Base-by-base conservation (phyloP, 2,329 filamentous ascomycete species). In the Fusarium hostae region DNA sequence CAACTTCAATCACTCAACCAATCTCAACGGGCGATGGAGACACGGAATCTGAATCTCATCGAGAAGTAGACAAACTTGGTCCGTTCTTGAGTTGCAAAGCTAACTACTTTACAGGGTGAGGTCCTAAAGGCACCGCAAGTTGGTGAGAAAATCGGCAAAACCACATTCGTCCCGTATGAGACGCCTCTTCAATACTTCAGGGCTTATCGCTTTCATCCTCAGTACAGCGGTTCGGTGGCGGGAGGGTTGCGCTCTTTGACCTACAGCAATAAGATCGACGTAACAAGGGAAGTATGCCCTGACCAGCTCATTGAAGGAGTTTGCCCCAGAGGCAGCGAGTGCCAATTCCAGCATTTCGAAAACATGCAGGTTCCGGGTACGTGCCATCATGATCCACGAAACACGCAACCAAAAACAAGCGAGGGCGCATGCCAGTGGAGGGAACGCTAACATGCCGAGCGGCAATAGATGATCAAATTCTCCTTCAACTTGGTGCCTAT, bases 241-340 rank as follows among this genome's bases (percentile, higher is more conserved):
- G 92, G 91, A 69, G 95, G 95, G 45, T 91, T 94, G 78, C 91
- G 92, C 78, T 98, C 96, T 71, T 86, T 97, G 84, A 98, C 95
- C 45, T 98, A 95, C 83, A 98, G 94, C 83, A 93, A 97, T 82
- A 91, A 91, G 75, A 97, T 99, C 81, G 90, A 98, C 79, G 86
- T 90, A 28, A 86, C 89, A 67, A 90, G 88, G 75, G 88, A 89
- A 68, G 78, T 98, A 52, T 99, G 96, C 81, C 91, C 90, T 40
- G 91, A 89, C 76, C 93, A 97, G 81, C 83, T 93, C 70, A 85
- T 86, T 51, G 90, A 90, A 57, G 89, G 90, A 67, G 84, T 86
- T 73, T 98, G 96, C 71, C 81, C 87, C 34, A 91, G 91, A 74
- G 93, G 95, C 78, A 80, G 83, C 65, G 85, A 88, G 59, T 99